phyloP scores from a whole-genome alignment of 805 yeast species.

The Ogataea nonfermentans region DNA sequence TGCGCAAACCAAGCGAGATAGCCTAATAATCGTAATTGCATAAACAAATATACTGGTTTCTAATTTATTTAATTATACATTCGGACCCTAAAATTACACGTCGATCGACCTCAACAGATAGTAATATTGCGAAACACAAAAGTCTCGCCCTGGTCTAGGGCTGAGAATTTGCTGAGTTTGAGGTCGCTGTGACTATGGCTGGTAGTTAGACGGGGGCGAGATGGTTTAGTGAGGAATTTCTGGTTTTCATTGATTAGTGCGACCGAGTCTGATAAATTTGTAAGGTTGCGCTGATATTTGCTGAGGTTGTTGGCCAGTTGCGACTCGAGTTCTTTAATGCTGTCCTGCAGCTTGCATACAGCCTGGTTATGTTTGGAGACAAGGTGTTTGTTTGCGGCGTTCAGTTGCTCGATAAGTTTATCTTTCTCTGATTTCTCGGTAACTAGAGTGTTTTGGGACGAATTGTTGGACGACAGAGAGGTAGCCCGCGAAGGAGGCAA shows the following conservation, averaged over 20 bases:
- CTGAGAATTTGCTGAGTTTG: slow-evolving; percentile 8
- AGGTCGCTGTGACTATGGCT: slow-evolving; percentile 3
- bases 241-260: slow-evolving; percentile 21
- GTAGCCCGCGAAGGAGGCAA: slow-evolving; percentile 9
- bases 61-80: neutral
- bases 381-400: slow-evolving; percentile 8
- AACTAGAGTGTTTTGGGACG: slow-evolving; percentile 14
- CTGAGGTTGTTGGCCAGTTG: slow-evolving; percentile 13
- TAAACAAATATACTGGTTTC: neutral
- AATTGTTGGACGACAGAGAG: slow-evolving; percentile 13
- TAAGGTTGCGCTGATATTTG: slow-evolving; percentile 19
- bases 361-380: slow-evolving; percentile 3
- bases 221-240: slow-evolving; percentile 14
- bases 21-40: neutral
- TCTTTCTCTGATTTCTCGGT: slow-evolving; percentile 12
- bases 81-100: neutral
- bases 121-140: slow-evolving; percentile 17
- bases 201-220: neutral
- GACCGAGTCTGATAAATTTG: slow-evolving; percentile 22
- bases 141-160: slow-evolving; percentile 17
- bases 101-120: slow-evolving; percentile 4
- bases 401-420: slow-evolving; percentile 6
- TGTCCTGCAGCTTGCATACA: slow-evolving; percentile 6
- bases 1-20: neutral
- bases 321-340: slow-evolving; percentile 19